Conservation (phyloP, 768 basidiomycete genomes). For the Porphyrellus cyaneotinctus region DNA sequence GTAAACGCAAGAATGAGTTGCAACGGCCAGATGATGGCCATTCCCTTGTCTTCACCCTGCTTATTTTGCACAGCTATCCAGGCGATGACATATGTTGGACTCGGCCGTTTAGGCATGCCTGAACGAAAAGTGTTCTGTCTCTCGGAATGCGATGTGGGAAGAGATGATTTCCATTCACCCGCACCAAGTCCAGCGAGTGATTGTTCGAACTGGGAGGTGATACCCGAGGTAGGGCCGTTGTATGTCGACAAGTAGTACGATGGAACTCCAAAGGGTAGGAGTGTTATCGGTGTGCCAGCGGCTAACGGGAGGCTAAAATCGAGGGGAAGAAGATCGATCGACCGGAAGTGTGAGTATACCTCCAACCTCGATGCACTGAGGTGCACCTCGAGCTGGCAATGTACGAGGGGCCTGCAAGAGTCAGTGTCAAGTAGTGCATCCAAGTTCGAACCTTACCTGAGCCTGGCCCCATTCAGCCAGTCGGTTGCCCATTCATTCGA, state of each 20-base stretch:
- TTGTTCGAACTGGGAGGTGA: constrained; percentile 59
- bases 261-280: constrained; percentile 68
- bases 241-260: constrained; percentile 74
- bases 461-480: constrained; percentile 54
- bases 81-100: constrained; percentile 52
- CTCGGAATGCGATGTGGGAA: constrained; percentile 12
- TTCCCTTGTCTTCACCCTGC: constrained; percentile 77
- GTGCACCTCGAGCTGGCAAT: constrained; percentile 57
- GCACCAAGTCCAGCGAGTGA: constrained; percentile 62
- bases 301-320: constrained; percentile 37
- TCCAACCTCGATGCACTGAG: constrained; percentile 47
- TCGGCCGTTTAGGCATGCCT: constrained; percentile 15
- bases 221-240: constrained; percentile 57
- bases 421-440: constrained; percentile 11
- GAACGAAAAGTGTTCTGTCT: constrained; percentile 20
- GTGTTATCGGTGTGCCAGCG: constrained; percentile 61
- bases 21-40: constrained; percentile 69
- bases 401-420: constrained; percentile 50
- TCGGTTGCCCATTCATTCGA: constrained; percentile 60
- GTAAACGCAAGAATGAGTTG: constrained; percentile 51
- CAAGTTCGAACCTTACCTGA: constrained; percentile 36
- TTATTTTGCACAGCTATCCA: constrained; percentile 75
- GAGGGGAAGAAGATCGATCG: constrained; percentile 58
- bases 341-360: constrained; percentile 57
- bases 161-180: constrained; percentile 41